Evolutionary conservation across 352 stramenopile genomes (phyloP).

Genomic region (Stephanocyclus meneghinianus): DNA sequence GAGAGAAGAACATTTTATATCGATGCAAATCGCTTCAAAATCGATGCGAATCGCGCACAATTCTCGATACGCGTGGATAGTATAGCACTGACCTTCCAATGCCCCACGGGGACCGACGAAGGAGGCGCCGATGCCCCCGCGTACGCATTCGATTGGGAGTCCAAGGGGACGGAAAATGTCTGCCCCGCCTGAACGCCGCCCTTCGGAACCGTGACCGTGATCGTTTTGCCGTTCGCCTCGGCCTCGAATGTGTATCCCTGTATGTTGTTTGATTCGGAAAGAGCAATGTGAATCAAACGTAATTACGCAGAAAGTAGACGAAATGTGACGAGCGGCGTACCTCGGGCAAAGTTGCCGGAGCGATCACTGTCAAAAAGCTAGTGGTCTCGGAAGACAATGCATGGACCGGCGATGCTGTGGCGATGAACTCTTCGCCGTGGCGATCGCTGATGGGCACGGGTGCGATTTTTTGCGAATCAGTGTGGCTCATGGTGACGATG

Average conservation of each 20-base stretch:
- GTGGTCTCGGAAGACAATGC: neutral
- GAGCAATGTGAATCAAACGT: neutral
- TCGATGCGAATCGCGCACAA: neutral
- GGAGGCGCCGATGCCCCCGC: neutral
- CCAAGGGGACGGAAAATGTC: constrained; percentile 41
- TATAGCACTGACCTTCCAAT: constrained; percentile 19
- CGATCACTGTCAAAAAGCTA: constrained; percentile 19
- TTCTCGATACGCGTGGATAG: neutral
- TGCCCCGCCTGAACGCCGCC: constrained; percentile 48
- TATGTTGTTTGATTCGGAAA: too few species aligned
- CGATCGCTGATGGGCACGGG: neutral
- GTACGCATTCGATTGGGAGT: constrained; percentile 2
- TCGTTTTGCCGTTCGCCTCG: constrained; percentile 17
- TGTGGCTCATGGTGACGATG: too few species aligned
- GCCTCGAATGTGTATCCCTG: constrained; percentile 40
- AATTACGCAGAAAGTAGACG: neutral
- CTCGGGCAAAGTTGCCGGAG: constrained; percentile 27
- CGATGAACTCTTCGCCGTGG: neutral
- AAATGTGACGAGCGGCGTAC: constrained; percentile 1
- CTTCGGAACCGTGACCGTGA: constrained; percentile 23
- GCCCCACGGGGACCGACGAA: constrained; percentile 5
- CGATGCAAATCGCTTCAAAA: neutral
- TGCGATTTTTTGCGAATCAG: too few species aligned
- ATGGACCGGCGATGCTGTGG: neutral
- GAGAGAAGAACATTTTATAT: neutral